These are phyloP conservation scores for Pyricularia grisea DNA, from an alignment of 2,329 filamentous ascomycete species.

Conservation along the genomic window DNA sequence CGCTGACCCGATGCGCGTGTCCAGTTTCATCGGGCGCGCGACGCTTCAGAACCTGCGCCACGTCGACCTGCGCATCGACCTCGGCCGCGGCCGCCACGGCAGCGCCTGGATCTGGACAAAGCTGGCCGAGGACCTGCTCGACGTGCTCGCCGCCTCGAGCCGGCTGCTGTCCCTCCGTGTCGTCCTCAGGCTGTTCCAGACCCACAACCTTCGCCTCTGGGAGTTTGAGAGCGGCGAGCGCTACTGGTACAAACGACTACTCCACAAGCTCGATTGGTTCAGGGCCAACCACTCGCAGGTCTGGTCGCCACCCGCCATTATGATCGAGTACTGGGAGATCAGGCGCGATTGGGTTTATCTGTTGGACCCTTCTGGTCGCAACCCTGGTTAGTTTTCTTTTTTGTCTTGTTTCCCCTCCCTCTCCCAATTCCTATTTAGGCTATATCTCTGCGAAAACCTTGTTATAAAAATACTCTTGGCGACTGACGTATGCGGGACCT, in stretches of 20 bases:
- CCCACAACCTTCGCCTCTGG: background rate
- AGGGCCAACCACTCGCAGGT: background rate
- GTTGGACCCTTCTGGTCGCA: background rate
- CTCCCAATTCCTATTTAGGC: background rate
- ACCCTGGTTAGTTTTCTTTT: background rate
- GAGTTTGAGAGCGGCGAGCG: background rate
- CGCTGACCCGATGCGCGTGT: conserved; percentile 14
- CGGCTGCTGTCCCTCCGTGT: conserved; percentile 17
- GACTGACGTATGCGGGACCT: background rate
- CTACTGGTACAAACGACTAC: background rate
- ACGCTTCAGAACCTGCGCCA: conserved; percentile 22
- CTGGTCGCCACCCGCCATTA: conserved; percentile 1
- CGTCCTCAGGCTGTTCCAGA: conserved; percentile 19
- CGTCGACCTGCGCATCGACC: conserved; percentile 20
- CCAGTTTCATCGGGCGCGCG: conserved; percentile 17
- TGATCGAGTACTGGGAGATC: conserved; percentile 5
- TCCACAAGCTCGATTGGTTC: conserved; percentile 3
- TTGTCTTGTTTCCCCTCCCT: background rate
- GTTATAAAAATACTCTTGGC: background rate
- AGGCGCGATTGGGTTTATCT: background rate
- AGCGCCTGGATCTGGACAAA: conserved; percentile 18
- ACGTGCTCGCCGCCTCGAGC: conserved; percentile 16
- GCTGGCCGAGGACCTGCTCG: conserved; percentile 17
- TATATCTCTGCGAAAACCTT: background rate
- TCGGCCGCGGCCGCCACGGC: conserved; percentile 17